Conservation (phyloP, 2,329 filamentous ascomycete genomes). For the Pseudopithomyces chartarum region DNA sequence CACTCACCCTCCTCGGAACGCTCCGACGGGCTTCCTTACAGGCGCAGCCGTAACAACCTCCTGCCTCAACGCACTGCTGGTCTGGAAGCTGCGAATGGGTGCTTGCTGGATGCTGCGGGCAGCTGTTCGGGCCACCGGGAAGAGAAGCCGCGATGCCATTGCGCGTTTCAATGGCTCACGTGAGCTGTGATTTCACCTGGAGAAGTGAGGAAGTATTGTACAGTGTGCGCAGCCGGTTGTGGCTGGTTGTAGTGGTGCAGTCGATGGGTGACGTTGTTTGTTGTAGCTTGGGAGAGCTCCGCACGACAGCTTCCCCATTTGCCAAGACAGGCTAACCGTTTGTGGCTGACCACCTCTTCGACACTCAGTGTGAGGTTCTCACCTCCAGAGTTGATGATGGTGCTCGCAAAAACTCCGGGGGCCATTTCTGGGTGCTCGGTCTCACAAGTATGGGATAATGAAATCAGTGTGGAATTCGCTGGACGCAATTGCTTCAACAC, state of each 20-base stretch:
- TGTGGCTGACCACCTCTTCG: background rate
- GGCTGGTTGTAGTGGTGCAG: background rate
- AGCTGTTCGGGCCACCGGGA: constrained; percentile 46
- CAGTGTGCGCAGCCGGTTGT: background rate
- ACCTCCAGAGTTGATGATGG: too few relatives aligned
- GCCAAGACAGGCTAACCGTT: background rate
- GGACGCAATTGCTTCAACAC: too few relatives aligned
- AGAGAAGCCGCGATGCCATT: constrained; percentile 54
- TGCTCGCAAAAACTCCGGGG: too few relatives aligned
- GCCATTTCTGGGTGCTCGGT: too few relatives aligned
- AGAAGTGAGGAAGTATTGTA: background rate
- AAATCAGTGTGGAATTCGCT: too few relatives aligned
- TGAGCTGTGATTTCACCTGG: background rate
- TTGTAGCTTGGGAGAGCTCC: constrained; percentile 7
- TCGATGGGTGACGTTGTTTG: constrained; percentile 9
- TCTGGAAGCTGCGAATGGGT: constrained; percentile 47
- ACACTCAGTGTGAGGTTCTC: too few relatives aligned
- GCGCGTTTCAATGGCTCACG: constrained; percentile 20
- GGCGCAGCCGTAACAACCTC: constrained; percentile 48
- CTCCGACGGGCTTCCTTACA: constrained; percentile 69
- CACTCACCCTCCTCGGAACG: constrained; percentile 73
- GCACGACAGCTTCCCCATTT: background rate
- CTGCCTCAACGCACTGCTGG: constrained; percentile 38
- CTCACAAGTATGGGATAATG: too few relatives aligned
- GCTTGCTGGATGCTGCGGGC: constrained; percentile 19